Base-by-base conservation (phyloP, 306 rosid species). In the Medicago ruthenica region DNA sequence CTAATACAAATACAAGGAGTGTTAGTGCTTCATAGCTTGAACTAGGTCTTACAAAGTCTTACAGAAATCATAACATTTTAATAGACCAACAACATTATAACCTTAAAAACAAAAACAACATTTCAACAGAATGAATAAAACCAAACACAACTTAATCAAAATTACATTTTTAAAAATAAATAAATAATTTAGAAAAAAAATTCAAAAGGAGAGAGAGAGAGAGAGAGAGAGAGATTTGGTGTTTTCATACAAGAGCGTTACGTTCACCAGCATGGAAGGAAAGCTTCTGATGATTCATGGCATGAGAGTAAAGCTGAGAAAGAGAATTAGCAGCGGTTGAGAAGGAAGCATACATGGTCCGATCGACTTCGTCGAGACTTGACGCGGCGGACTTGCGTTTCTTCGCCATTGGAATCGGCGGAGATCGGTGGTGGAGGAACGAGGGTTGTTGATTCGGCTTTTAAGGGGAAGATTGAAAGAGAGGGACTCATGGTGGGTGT, bases 181-280 rank as follows among this genome's bases (percentile, higher is more conserved):
- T 27, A 27, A 27, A 27, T 27, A 27, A 27, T 27, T 27, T 3
- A 27, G 3, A 27, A 27, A 3, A 27, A 3, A 27, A 27, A 24
- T 24, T 27, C 31, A 27, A 27, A 0, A 27, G 31, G 3, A 24
- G 31, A 27, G 21, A 24, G 68, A 58, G 21, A 24, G 68, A 58
- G n/a, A n/a, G 3, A 24, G 31, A 27, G 3, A 24, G 31, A 27
- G 21, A 24, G 68, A 58, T 11, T 67, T 18, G 24, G 20, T 9
- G 13, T 17, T 2, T n/a, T 42, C n/a, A 53, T 70, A 84, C 90
- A 5, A 87, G 90, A 45, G 83, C 87, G 37, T 87, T 83, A 17
- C 88, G 88, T 82, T 87, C 83, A 37, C 90, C 88, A 60, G 90
- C 85, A 24, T 84, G 88, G 40, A 87, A 87, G 6, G 90, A 87